Base-by-base conservation (phyloP, 768 basidiomycete genomes). In the Serendipita sp. region DNA sequence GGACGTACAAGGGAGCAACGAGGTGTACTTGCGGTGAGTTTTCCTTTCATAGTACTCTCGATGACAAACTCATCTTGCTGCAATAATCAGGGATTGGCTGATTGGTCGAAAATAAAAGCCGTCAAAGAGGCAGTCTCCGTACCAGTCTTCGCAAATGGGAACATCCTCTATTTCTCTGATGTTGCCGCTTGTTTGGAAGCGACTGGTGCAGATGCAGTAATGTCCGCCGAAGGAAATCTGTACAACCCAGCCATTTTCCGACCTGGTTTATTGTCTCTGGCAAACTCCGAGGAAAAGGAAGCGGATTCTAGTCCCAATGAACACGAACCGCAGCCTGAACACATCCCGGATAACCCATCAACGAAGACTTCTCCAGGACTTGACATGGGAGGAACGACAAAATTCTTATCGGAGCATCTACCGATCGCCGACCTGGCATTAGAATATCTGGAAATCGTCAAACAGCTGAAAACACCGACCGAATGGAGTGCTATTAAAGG, bases 61-160 rank as follows among this genome's bases (percentile, higher is more conserved):
- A 36, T 34, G 16, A 44, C 45, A 23, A 23, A 23, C 23, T 23
- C 23, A 23, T 23, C 23, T 23, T 23, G 23, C 1, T 23, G 1
- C 23, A 23, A 15, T 15, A 18, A 3, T n/a, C 58, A 88, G 85
- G 93, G 93, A 16, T 73, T 94, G 10, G 92, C 92, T 3, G 89
- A 91, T 70, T 96, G 89, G 88, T 77, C 76, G 30, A 86, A 96
- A 74, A 97, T 99, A 71, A 81, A 81, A 5, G 89, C 91, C 0
- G 92, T 99, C 69, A 96, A 94, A 73, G 74, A 88, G 69, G 89
- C 90, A 0, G 90, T 98, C 44, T 83, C 83, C 0, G 82, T 99
- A 0, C 95, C 94, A 2, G 93, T 99, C 3, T 90, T 99, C 72
- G 94, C 95, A 0, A 99, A 99, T 73, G 96, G 96, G 34, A 98